Evolutionary conservation across 805 yeast species (phyloP), one percentile per base, ranked within the genome.

Genomic region (Saturnispora besseyi): DNA sequence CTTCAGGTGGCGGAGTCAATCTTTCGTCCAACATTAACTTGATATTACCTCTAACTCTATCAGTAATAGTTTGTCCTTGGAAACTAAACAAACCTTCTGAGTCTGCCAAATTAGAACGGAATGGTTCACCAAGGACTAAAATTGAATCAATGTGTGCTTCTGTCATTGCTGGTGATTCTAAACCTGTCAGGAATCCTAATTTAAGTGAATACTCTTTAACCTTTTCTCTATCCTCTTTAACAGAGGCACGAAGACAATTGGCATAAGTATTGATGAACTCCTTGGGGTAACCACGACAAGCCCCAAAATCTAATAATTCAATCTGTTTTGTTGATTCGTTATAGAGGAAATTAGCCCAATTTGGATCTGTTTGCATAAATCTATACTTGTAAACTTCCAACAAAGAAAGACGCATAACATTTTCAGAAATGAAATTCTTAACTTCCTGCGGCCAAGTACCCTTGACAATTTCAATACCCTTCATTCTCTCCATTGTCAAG

Each of bases 361-460:
- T 93, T 46, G 99, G 99, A 69, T 93, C 99, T 1, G 98, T 91
- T 69, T 93, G 99, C 99, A 93, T 93, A 69, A 84, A 91, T 60
- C 77, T 78, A 70, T 84, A 90, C 57, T 78, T 71, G 12, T 89
- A 87, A 64, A 93, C 86, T 67, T 93, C 99, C 57, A 77, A 73
- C 44, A 93, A 70, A 61, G 96, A 89, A 40, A 93, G 72, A 55
- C 87, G 77, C 96, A 93, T 85, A 47, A 93, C 81, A 56, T 84
- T 77, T 3, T 87, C 78, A 15, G 96, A 95, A 47, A 93, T 82
- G 79, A 85, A 85, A 66, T 93, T 73, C 53, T 77, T 80, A 7
- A 84, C 79, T 8, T 78, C 79, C 68, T 89, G 96, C 51, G 72
- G 73, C 78, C 87, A 80, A 49, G 80, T 69, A 18, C 88, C 85